phyloP scores from a whole-genome alignment of 2,329 filamentous ascomycete species.

The Talaromyces sp. region DNA sequence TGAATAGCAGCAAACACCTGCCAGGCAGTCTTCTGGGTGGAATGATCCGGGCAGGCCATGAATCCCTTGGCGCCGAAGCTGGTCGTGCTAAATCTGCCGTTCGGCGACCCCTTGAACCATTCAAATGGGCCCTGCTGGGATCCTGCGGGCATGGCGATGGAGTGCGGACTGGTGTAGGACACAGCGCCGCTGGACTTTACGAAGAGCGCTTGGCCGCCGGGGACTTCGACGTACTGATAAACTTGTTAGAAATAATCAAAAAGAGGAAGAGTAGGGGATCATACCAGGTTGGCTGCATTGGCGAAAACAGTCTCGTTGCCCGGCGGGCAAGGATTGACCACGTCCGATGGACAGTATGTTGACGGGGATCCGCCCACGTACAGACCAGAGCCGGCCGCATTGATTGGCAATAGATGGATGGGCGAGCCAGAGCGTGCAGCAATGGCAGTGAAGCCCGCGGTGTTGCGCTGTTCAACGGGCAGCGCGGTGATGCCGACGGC shows the following conservation, averaged over 20 bases:
- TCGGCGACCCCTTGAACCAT: slow-evolving; percentile 22
- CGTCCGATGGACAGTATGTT: slow-evolving; percentile 45
- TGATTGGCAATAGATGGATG: slow-evolving; percentile 44
- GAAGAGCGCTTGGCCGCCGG: slow-evolving; percentile 60
- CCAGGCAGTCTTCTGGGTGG: slow-evolving; percentile 21
- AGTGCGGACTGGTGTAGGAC: slow-evolving; percentile 54
- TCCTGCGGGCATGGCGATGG: slow-evolving; percentile 46
- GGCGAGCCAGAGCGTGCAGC: slow-evolving; percentile 43
- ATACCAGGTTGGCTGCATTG: slow-evolving; percentile 31
- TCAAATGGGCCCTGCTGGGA: slow-evolving; percentile 48
- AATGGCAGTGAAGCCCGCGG: slow-evolving; percentile 38
- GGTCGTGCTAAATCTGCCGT: slow-evolving; percentile 25
- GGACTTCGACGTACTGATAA: slow-evolving; percentile 47
- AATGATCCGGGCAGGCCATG: slow-evolving; percentile 37
- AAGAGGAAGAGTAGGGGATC: not conserved
- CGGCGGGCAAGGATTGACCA: slow-evolving; percentile 39
- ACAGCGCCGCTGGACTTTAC: slow-evolving; percentile 51
- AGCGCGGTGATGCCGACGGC: slow-evolving; percentile 19
- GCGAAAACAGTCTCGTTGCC: slow-evolving; percentile 45
- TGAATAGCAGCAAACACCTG: slow-evolving; percentile 38
- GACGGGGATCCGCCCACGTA: slow-evolving; percentile 44
- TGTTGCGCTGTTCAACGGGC: slow-evolving; percentile 12
- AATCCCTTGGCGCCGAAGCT: slow-evolving; percentile 34
- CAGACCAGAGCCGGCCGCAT: slow-evolving; percentile 46
- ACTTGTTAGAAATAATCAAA: slow-evolving; percentile 16